Conservation (phyloP, 805 yeast genomes). For the Barnettozyma pratensis region DNA sequence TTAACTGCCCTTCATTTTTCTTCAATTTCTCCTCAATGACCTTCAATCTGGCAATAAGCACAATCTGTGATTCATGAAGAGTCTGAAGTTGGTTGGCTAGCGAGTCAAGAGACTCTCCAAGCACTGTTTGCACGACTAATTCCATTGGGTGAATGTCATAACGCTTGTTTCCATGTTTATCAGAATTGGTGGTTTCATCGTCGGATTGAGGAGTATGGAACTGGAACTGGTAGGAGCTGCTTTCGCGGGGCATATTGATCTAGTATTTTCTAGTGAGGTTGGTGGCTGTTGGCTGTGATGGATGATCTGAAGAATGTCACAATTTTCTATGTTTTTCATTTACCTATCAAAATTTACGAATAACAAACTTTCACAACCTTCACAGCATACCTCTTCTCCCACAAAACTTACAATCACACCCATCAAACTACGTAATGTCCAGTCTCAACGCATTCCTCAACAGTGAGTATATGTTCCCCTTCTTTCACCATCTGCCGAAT, state of each 20-base stretch:
- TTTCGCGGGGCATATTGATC: background rate
- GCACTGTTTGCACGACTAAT: constrained; percentile 48
- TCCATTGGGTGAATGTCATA: constrained; percentile 53
- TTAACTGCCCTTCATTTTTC: constrained; percentile 24
- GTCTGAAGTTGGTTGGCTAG: constrained; percentile 46
- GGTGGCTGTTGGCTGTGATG: no score
- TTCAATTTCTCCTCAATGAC: constrained; percentile 33
- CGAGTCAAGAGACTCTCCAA: constrained; percentile 49
- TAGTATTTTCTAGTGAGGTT: no score
- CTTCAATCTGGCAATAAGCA: constrained; percentile 43
- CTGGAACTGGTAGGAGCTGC: constrained; percentile 11
- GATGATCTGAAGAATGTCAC: no score
- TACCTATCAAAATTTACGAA: background rate
- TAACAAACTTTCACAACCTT: no score
- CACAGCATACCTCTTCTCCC: background rate
- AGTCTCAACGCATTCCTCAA: constrained; percentile 18
- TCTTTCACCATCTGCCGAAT: no score
- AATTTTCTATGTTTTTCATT: no score
- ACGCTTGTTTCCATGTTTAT: background rate
- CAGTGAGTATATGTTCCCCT: constrained; percentile 13
- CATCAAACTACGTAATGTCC: constrained; percentile 13
- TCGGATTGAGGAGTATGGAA: constrained; percentile 8
- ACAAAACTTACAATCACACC: background rate
- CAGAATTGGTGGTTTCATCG: background rate
- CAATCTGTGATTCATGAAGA: constrained; percentile 52